Percentiles rank a stretch among this genome's conserved stretches.
Evolutionary conservation across 2,329 filamentous ascomycete genomes (phyloP).

Genomic region (Meredithiella fracta): DNA sequence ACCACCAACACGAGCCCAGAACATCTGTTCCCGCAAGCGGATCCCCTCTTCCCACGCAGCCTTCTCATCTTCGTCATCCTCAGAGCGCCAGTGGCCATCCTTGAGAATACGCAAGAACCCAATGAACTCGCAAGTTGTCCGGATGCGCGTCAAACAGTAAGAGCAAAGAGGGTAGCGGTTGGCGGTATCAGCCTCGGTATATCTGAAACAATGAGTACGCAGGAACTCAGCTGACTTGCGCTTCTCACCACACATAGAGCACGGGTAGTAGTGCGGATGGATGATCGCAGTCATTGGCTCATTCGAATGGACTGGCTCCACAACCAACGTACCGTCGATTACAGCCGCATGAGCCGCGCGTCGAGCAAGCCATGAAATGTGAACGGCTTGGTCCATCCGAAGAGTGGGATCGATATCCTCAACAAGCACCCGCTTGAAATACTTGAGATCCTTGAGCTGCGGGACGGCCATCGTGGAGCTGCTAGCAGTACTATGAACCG

Average conservation of each 20-base stretch:
- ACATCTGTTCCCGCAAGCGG: slow-evolving; percentile 80
- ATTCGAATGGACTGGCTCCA: slow-evolving; percentile 64
- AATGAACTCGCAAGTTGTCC: slow-evolving; percentile 82
- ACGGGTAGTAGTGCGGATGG: slow-evolving; percentile 46
- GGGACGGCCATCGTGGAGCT: slow-evolving; percentile 19
- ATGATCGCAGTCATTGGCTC: slow-evolving; percentile 32
- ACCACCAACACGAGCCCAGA: slow-evolving; percentile 85
- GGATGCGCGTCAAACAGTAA: slow-evolving; percentile 69
- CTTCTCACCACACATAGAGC: slow-evolving; percentile 75
- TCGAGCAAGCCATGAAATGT: slow-evolving; percentile 83
- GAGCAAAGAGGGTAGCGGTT: slow-evolving; percentile 80
- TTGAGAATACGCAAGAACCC: slow-evolving; percentile 82
- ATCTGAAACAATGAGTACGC: slow-evolving; percentile 75
- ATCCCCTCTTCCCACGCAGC: slow-evolving; percentile 92
- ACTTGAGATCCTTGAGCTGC: slow-evolving; percentile 71
- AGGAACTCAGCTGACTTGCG: slow-evolving; percentile 54
- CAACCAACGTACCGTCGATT: slow-evolving; percentile 68
- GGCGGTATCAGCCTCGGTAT: slow-evolving; percentile 70
- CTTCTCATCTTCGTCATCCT: slow-evolving; percentile 69
- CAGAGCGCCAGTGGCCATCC: slow-evolving; percentile 78
- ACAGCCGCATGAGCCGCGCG: slow-evolving; percentile 71
- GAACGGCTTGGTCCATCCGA: slow-evolving; percentile 73
- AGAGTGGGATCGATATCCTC: slow-evolving; percentile 94
- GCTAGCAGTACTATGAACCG: slow-evolving; percentile 30
- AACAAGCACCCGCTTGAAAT: slow-evolving; percentile 74